phyloP scores from a whole-genome alignment of 2,329 filamentous ascomycete genomes.

The Microsporum canis region DNA sequence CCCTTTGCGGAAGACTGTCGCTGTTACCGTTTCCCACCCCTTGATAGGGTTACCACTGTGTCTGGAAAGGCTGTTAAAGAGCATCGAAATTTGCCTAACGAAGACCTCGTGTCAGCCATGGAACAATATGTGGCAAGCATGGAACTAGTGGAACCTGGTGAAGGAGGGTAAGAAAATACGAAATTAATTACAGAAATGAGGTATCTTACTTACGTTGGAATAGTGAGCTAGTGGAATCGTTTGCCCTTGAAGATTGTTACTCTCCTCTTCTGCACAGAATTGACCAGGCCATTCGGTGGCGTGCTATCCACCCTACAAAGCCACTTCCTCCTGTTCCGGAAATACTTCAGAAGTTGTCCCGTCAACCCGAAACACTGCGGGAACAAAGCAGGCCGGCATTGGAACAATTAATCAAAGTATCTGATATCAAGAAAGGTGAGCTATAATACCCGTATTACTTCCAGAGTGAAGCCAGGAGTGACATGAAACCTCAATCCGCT shows the following conservation, averaged over 20 bases:
- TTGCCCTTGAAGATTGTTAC: conserved; percentile 67
- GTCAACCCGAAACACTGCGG: conserved; percentile 57
- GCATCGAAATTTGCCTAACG: conserved; percentile 70
- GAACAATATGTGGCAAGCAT: conserved; percentile 84
- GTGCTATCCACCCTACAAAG: conserved; percentile 62
- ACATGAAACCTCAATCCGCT: background rate
- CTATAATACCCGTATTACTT: conserved; percentile 17
- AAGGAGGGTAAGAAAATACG: conserved; percentile 50
- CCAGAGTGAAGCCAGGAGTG: background rate
- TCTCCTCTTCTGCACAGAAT: conserved; percentile 81
- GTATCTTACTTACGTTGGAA: conserved; percentile 6
- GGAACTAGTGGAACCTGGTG: conserved; percentile 67
- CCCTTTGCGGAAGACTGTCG: conserved; percentile 90
- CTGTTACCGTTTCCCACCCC: conserved; percentile 78
- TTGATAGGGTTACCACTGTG: conserved; percentile 80
- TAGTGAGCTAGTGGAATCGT: conserved; percentile 53
- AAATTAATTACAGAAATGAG: conserved; percentile 5
- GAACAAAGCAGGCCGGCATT: conserved; percentile 48
- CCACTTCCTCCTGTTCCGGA: conserved; percentile 51
- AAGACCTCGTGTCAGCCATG: conserved; percentile 69
- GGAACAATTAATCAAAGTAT: conserved; percentile 52
- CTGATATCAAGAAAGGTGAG: conserved; percentile 72
- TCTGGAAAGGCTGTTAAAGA: conserved; percentile 68
- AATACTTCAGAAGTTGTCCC: conserved; percentile 59
- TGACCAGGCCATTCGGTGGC: conserved; percentile 70